Evolutionary conservation across 129 eudicot genomes (phyloP).

Genomic region (Artemisia annua): DNA sequence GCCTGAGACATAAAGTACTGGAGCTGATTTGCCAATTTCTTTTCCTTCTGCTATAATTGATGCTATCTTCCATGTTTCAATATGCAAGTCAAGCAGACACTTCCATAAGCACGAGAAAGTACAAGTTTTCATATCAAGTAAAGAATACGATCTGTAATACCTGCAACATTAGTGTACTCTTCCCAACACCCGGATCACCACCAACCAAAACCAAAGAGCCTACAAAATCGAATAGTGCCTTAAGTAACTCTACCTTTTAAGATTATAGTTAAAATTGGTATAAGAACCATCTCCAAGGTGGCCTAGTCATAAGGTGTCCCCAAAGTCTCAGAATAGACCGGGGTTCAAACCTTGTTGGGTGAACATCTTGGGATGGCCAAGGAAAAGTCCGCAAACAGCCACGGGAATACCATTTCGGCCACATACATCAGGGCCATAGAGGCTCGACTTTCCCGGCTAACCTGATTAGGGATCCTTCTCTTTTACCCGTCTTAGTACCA

Average conservation of each 20-base stretch:
- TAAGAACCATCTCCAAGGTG: too few relatives aligned
- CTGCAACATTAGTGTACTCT: slow-evolving; percentile 90
- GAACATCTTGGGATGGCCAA: too few relatives aligned
- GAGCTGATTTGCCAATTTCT: slow-evolving; percentile 49
- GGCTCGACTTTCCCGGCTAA: too few relatives aligned
- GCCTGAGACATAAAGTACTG: slow-evolving; percentile 90
- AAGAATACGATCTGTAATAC: slow-evolving; percentile 30
- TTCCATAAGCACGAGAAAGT: slow-evolving; percentile 3
- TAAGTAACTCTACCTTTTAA: not conserved
- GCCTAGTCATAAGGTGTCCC: too few relatives aligned
- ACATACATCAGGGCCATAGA: too few relatives aligned
- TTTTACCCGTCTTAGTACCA: too few relatives aligned
- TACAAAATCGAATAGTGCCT: slow-evolving; percentile 20
- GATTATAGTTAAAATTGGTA: not conserved
- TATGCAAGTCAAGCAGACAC: slow-evolving; percentile 2
- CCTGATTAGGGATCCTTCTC: too few relatives aligned
- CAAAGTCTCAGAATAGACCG: too few relatives aligned
- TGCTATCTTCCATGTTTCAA: slow-evolving; percentile 56
- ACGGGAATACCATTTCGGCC: too few relatives aligned
- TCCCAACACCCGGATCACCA: slow-evolving; percentile 99
- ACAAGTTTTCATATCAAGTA: not conserved
- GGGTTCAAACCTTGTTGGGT: too few relatives aligned
- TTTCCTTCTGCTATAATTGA: slow-evolving; percentile 84
- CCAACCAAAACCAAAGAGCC: slow-evolving; percentile 93
- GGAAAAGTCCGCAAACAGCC: too few relatives aligned